These are phyloP conservation scores for Waltergamsia citrina DNA, from an alignment of 2,329 filamentous ascomycete genomes.

Conservation along the genomic window DNA sequence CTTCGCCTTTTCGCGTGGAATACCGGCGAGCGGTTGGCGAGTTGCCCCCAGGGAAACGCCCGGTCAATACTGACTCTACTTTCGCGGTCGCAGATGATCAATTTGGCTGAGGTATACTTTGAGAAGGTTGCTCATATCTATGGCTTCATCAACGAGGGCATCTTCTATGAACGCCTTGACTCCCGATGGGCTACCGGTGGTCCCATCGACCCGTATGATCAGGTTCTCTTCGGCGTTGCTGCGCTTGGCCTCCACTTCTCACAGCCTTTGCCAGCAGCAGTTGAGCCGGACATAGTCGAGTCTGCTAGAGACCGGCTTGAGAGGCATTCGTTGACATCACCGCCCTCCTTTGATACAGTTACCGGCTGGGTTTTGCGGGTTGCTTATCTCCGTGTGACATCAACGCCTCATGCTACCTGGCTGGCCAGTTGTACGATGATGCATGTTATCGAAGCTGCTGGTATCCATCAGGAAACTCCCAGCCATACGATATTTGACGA, in stretches of 20 bases:
- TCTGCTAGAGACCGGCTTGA: constrained; percentile 35
- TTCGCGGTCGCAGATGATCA: constrained; percentile 35
- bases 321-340: constrained; percentile 22
- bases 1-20: constrained; percentile 51
- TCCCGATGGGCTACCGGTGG: constrained; percentile 20
- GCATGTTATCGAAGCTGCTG: constrained; percentile 47
- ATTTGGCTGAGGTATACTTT: constrained; percentile 37
- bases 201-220: constrained; percentile 26
- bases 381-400: constrained; percentile 42
- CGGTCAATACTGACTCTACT: constrained; percentile 34
- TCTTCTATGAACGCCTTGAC: constrained; percentile 17
- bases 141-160: constrained; percentile 31
- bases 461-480: constrained; percentile 28
- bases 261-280: constrained; percentile 22
- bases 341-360: constrained; percentile 23
- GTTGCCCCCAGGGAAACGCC: constrained; percentile 6
- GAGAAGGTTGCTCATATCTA: constrained; percentile 42
- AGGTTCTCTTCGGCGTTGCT: constrained; percentile 43
- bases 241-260: constrained; percentile 44
- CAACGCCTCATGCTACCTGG: constrained; percentile 43
- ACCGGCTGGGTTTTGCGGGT: constrained; percentile 43
- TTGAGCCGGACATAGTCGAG: constrained; percentile 35
- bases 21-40: constrained; percentile 16
- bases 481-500: constrained; percentile 13
- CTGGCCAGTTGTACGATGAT: constrained; percentile 47